These are phyloP conservation scores for Massariosphaeria phaeospora DNA, from an alignment of 495 filamentous ascomycete genomes.

Conservation along the genomic window DNA sequence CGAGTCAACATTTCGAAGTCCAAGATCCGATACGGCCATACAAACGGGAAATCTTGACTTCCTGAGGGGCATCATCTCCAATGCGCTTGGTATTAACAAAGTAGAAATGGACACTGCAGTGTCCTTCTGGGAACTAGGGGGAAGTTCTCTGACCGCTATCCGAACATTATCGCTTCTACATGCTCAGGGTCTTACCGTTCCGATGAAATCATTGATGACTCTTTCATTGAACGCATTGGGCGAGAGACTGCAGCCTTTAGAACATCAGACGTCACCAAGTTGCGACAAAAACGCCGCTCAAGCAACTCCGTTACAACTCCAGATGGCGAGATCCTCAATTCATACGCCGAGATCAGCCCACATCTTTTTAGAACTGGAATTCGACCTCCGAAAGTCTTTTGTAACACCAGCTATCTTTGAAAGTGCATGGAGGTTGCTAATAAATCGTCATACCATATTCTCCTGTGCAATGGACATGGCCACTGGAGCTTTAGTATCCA, in stretches of 20 bases:
- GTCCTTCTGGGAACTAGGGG: conserved; percentile 20
- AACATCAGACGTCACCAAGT: too few relatives aligned
- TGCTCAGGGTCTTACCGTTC: neutral
- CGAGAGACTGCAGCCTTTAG: too few relatives aligned
- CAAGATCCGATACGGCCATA: too few relatives aligned
- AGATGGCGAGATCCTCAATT: conserved; percentile 7
- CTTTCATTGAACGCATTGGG: neutral
- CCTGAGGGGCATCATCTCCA: too few relatives aligned
- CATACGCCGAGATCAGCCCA: neutral
- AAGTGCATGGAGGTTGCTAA: neutral
- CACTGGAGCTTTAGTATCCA: neutral
- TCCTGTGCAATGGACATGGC: neutral
- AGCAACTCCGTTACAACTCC: conserved; percentile 5
- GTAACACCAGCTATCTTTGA: too few relatives aligned
- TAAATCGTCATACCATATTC: conserved; percentile 7
- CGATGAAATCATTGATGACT: neutral
- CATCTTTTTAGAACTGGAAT: conserved; percentile 4
- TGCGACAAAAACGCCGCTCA: too few relatives aligned
- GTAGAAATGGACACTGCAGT: neutral
- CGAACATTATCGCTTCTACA: conserved; percentile 7
- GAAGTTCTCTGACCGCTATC: conserved; percentile 15
- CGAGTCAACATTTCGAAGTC: conserved; percentile 16
- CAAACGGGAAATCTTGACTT: neutral
- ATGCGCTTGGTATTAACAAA: neutral
- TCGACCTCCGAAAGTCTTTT: too few relatives aligned